These are phyloP conservation scores for Gloeopeniophorella convolvens DNA, from an alignment of 768 basidiomycete genomes.

Conservation along the genomic window DNA sequence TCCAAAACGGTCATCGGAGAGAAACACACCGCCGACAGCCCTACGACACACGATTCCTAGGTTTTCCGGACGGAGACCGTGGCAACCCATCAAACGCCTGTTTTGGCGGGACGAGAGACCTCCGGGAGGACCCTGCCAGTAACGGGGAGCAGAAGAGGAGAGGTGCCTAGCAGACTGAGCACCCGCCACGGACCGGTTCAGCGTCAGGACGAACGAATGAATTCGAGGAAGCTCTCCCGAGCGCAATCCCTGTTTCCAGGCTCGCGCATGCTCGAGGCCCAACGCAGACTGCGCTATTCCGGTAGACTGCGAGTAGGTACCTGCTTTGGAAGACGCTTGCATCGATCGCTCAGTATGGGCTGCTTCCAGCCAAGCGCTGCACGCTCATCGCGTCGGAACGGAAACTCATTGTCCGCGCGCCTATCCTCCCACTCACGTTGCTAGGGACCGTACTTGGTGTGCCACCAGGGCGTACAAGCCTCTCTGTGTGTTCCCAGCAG, in stretches of 20 bases:
- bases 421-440: slow-evolving; percentile 1
- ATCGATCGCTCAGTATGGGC: neutral
- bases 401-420: slow-evolving; percentile 1
- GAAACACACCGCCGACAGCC: neutral
- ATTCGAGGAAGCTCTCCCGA: neutral
- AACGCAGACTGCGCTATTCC: slow-evolving; percentile 1
- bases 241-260: too few species aligned
- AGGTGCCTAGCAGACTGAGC: neutral
- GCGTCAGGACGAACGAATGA: neutral
- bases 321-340: neutral
- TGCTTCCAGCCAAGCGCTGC: neutral
- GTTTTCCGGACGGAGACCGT: slow-evolving; percentile 1
- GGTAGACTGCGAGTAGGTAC: neutral
- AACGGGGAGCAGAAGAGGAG: neutral
- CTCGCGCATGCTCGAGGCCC: neutral
- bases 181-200: slow-evolving; percentile 5
- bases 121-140: neutral
- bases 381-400: neutral
- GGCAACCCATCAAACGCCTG: slow-evolving; percentile 11
- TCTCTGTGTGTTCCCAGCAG: neutral
- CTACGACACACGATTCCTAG: neutral
- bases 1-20: neutral
- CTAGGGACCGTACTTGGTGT: too few species aligned
- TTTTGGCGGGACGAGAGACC: neutral
- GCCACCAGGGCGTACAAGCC: neutral